Percentiles rank a stretch among this genome's conserved stretches.
Evolutionary conservation across 1,284 basidiomycete genomes (phyloP).

Genomic region (Rugosomyces carneus): DNA sequence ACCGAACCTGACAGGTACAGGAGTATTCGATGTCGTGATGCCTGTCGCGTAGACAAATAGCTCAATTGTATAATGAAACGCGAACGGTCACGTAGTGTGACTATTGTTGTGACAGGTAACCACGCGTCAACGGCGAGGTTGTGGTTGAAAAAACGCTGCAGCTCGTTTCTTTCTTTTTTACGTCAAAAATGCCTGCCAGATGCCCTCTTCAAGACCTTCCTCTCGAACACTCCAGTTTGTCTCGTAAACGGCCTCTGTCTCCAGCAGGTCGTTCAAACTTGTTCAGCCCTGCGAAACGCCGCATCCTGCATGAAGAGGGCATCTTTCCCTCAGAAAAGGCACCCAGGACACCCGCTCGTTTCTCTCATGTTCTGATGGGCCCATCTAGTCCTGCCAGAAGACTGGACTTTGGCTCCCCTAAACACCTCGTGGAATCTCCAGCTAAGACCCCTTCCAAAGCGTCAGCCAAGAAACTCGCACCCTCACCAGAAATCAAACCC

Average conservation of each 20-base stretch:
- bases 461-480: slow-evolving; percentile 16
- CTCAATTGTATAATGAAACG: slow-evolving; percentile 14
- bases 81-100: slow-evolving; percentile 17
- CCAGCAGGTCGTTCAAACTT: slow-evolving; percentile 40
- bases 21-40: slow-evolving; percentile 80
- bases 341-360: slow-evolving; percentile 27
- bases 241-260: slow-evolving; percentile 35
- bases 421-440: slow-evolving; percentile 18
- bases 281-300: slow-evolving; percentile 62
- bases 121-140: slow-evolving; percentile 3
- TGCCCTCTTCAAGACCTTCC: slow-evolving; percentile 54
- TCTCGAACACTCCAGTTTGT: slow-evolving; percentile 44
- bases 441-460: slow-evolving; percentile 8
- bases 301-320: slow-evolving; percentile 55
- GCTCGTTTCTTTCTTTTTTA: neutral
- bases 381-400: slow-evolving; percentile 42
- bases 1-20: slow-evolving; percentile 81
- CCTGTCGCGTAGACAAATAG: slow-evolving; percentile 25
- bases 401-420: slow-evolving; percentile 43
- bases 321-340: slow-evolving; percentile 35
- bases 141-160: slow-evolving; percentile 10
- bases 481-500: slow-evolving; percentile 20
- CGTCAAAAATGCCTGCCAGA: slow-evolving; percentile 20
- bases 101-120: slow-evolving; percentile 11
- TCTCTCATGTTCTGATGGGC: slow-evolving; percentile 30